phyloP scores from a whole-genome alignment of 768 basidiomycete genomes.

The Boletus bicolor region DNA sequence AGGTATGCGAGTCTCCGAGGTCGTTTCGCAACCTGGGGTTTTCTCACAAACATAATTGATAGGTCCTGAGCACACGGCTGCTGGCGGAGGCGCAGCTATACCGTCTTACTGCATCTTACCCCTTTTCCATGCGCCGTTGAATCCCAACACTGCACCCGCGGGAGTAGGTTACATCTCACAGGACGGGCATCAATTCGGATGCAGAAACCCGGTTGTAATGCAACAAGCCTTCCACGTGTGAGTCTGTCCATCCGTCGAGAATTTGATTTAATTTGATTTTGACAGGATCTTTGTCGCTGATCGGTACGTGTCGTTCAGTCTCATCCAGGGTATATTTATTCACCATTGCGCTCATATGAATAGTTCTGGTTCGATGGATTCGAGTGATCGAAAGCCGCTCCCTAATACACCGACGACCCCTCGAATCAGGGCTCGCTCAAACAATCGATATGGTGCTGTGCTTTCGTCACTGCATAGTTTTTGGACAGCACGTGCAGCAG shows the following conservation, averaged over 20 bases:
- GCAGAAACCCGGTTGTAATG: constrained; percentile 50
- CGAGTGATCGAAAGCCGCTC: constrained; percentile 42
- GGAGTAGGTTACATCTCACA: constrained; percentile 49
- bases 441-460: constrained; percentile 58
- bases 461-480: constrained; percentile 53
- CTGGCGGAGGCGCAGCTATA: constrained; percentile 36
- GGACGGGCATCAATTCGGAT: constrained; percentile 55
- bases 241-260: constrained; percentile 17
- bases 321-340: neutral
- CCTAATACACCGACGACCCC: constrained; percentile 39
- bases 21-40: neutral
- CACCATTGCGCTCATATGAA: neutral
- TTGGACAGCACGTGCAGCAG: constrained; percentile 50
- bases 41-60: neutral
- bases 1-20: constrained; percentile 30
- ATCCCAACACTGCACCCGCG: constrained; percentile 24
- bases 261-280: neutral
- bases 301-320: constrained; percentile 26
- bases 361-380: constrained; percentile 53
- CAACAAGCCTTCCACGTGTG: constrained; percentile 61
- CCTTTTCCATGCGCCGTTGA: constrained; percentile 45
- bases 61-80: constrained; percentile 51
- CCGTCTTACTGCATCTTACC: constrained; percentile 56
- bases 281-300: constrained; percentile 55
- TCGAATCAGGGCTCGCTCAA: constrained; percentile 34